phyloP scores from a whole-genome alignment of 805 yeast genomes.

The Metahyphopichia silvanorum region DNA sequence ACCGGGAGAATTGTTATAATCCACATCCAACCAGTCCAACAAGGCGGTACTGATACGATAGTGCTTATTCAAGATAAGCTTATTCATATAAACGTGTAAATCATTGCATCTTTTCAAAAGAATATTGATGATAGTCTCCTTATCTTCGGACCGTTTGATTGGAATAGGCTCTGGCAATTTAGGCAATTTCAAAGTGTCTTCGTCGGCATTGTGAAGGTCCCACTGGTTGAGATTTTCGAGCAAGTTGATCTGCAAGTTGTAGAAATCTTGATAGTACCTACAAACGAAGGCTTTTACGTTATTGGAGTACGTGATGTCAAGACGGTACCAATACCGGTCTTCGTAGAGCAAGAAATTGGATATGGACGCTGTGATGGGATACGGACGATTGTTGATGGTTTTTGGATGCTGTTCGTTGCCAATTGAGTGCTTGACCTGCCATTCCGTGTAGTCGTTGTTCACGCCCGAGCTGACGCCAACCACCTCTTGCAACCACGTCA shows the following conservation, averaged over 20 bases:
- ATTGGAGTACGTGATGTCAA: slow-evolving; percentile 36
- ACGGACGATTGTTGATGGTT: slow-evolving; percentile 27
- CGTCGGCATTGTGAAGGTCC: background rate
- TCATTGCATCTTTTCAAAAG: slow-evolving; percentile 35
- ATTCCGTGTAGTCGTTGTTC: slow-evolving; percentile 23
- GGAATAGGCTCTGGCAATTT: slow-evolving; percentile 48
- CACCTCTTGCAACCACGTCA: slow-evolving; percentile 30
- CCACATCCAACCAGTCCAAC: slow-evolving; percentile 25
- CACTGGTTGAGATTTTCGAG: slow-evolving; percentile 12
- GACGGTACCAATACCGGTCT: slow-evolving; percentile 51
- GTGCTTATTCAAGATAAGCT: slow-evolving; percentile 24
- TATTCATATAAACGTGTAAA: slow-evolving; percentile 37
- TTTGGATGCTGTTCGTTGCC: slow-evolving; percentile 13
- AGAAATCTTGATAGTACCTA: slow-evolving; percentile 51
- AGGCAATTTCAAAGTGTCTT: slow-evolving; percentile 24
- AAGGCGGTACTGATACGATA: slow-evolving; percentile 24
- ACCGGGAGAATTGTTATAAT: slow-evolving; percentile 26
- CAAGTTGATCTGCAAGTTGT: slow-evolving; percentile 39
- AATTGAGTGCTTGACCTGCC: slow-evolving; percentile 20
- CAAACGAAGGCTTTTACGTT: slow-evolving; percentile 38
- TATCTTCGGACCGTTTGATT: slow-evolving; percentile 17
- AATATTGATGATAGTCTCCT: slow-evolving; percentile 1
- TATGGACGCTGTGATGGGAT: slow-evolving; percentile 34
- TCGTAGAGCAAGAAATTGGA: slow-evolving; percentile 23
- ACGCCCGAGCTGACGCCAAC: background rate